Base-by-base conservation (phyloP, 805 yeast genomes). In the Teunomyces cretensis region DNA sequence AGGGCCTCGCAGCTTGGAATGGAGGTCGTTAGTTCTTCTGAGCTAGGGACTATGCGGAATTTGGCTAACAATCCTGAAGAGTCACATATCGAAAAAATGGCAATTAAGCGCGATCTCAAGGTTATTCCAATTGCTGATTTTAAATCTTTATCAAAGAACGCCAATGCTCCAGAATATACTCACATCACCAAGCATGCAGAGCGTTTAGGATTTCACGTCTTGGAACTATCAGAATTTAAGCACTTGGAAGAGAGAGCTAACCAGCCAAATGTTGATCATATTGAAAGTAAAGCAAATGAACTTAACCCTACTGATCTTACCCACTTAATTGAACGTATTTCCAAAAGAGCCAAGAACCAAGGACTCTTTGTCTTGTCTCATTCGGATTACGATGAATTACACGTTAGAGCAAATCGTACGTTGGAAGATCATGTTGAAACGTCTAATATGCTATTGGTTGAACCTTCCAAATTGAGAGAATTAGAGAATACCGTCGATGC, bases 271-370 rank as follows among this genome's bases (percentile, higher is more conserved):
- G 7, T 44, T 41, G 13, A 57, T 55, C 45, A 33, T 53, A 2
- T 45, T 61, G 30, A 60, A 48, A 36, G 27, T 13, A 35, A 35
- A 22, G 38, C 38, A 35, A n/a, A n/a, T 22, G 27, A 35, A 5
- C 30, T 45, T 38, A 26, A 43, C n/a, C 65, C 67, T 8, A 39
- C 54, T 31, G 38, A 35, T 6, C 38, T 35, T n/a, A 13, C 27
- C 7, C 38, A 35, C 12, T 35, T 35, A 9, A 13, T 35, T 35
- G 27, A 35, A n/a, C 14, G 19, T 24, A 22, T 35, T 22, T 17
- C 28, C 4, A 24, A 58, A 54, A 52, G 58, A 60, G 37, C 61
- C 47, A 27, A 55, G 58, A 9, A 53, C 55, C 59, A 61, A 59
- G 4, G 35, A 53, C 6, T 43, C 53, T 26, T 41, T 8, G 39